Percentiles rank a stretch among this genome's conserved stretches.
Conservation (phyloP, 495 filamentous ascomycete species). For the Talaromyces thailandensis region DNA sequence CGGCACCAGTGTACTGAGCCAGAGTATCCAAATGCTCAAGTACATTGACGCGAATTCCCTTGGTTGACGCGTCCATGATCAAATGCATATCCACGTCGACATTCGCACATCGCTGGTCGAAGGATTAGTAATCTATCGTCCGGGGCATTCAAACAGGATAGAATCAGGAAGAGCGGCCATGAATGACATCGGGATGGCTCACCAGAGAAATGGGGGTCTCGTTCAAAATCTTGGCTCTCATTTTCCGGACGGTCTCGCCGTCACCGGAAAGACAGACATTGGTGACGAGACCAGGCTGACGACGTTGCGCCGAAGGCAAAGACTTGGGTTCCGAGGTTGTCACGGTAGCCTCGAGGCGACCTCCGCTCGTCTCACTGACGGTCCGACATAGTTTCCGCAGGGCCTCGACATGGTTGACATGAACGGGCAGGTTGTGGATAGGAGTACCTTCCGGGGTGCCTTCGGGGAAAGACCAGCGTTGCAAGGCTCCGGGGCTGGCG, state of each 20-base stretch:
- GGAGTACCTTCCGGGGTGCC: conserved; percentile 73
- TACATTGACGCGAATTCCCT: conserved; percentile 59
- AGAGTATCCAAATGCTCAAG: conserved; percentile 78
- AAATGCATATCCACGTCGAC: conserved; percentile 87
- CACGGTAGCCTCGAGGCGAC: conserved; percentile 69
- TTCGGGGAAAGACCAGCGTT: conserved; percentile 86
- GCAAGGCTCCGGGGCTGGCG: conserved; percentile 70
- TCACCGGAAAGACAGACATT: conserved; percentile 86
- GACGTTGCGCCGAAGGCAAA: conserved; percentile 53
- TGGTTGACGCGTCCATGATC: conserved; percentile 62
- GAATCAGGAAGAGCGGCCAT: too few species aligned
- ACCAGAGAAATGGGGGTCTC: conserved; percentile 83
- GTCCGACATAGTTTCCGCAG: conserved; percentile 70
- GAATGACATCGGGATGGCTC: too few species aligned
- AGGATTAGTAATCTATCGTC: conserved; percentile 10
- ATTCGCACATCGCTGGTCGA: conserved; percentile 67
- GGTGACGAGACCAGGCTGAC: conserved; percentile 68
- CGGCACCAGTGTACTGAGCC: conserved; percentile 79
- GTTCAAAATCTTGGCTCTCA: conserved; percentile 75
- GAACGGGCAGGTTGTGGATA: conserved; percentile 79
- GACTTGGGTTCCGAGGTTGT: conserved; percentile 75
- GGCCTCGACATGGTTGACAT: conserved; percentile 71
- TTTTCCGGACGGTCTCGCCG: conserved; percentile 73
- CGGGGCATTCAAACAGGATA: conserved; percentile 15
- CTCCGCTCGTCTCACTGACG: conserved; percentile 61